Base-by-base conservation (phyloP, 2,329 filamentous ascomycete genomes). In the Trichophyton simii region DNA sequence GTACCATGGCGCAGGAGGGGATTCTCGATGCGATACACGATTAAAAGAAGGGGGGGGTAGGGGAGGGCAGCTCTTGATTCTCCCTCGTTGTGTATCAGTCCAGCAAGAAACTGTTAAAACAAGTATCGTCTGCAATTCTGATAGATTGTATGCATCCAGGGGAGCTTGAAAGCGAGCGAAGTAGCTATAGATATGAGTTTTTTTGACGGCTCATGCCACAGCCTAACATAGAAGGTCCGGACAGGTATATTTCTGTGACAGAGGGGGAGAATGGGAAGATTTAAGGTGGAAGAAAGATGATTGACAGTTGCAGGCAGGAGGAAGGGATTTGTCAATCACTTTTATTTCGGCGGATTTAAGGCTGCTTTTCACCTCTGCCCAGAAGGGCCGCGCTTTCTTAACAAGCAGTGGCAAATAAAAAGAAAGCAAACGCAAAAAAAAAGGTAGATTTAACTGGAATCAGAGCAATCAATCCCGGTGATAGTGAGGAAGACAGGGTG, bases 381-480 rank as follows among this genome's bases (percentile, higher is more conserved):
- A 38, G 34, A 42, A 58, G 18, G 13, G 15, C 20, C 31, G 6
- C 18, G 55, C 11, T 18, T 42, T 41, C 6, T 44, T 22, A 34
- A 28, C 9, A 44, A 9, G n/a, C 34, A 42, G 41, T 58, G 55
- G 55, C 55, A 44, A 58, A 58, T 22, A 58, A 58, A 58, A 58
- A 42, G 34, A 58, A 48, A 48, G 22, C 36, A 52, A 60, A 31
- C 38, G 41, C 31, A 48, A 36, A 60, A 59, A 36, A 50, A 60
- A 60, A 38, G 34, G 20, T 48, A 41, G 31, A 48, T 25, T 52
- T 6, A n/a, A 50, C 31, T 34, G 20, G 38, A 60, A 48, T 42
- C 46, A 60, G 28, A 60, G 41, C 52, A 55, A 36, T 55, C 52
- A 55, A 55, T 55, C 52, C 31, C 13, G 52, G 52, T 55, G 28